These are phyloP conservation scores for Naematelia encephala DNA, from an alignment of 768 basidiomycete species.

Conservation along the genomic window DNA sequence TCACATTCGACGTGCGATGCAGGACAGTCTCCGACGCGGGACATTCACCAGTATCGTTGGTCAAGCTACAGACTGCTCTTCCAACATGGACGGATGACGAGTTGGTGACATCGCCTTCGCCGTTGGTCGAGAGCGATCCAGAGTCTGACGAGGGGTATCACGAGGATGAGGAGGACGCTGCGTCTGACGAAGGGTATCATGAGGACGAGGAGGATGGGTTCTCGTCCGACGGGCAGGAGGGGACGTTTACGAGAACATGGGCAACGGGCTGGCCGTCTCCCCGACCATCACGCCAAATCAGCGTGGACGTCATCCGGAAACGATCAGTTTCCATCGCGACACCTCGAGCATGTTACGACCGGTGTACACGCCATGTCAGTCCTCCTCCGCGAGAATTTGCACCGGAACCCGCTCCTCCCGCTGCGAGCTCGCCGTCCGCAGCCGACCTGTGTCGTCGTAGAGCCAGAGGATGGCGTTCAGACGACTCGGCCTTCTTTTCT, in stretches of 20 bases:
- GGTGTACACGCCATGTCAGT: constrained; percentile 7
- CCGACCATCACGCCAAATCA: neutral
- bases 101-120: neutral
- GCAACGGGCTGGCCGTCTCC: neutral
- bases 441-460: constrained; percentile 13
- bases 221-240: constrained; percentile 13
- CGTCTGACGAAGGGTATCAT: constrained; percentile 13
- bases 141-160: constrained; percentile 4
- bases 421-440: constrained; percentile 15
- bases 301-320: constrained; percentile 6
- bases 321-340: constrained; percentile 9
- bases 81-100: neutral
- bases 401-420: constrained; percentile 9
- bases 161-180: constrained; percentile 17
- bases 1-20: neutral
- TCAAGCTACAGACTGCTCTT: neutral
- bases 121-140: constrained; percentile 3
- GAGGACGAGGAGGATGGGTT: constrained; percentile 18
- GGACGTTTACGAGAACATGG: neutral
- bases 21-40: neutral
- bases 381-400: constrained; percentile 9
- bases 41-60: neutral
- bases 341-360: neutral
- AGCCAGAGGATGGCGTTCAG: constrained; percentile 3
- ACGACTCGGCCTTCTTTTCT: constrained; percentile 7